Conservation (phyloP, 202 grass and related monocot genomes). For the Panicum virgatum region DNA sequence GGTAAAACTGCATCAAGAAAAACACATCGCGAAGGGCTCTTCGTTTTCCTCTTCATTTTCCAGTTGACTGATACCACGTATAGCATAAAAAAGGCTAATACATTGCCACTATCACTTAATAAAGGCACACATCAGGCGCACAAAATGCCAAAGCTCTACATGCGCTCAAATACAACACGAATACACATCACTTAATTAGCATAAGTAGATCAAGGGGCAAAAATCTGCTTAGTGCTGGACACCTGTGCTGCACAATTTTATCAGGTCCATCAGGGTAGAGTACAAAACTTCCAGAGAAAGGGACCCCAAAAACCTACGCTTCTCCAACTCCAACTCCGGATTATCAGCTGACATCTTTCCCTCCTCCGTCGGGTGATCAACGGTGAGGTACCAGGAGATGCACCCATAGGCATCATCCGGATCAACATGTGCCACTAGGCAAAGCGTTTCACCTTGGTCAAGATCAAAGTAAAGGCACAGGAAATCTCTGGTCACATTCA, state of each 20-base stretch:
- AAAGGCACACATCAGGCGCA: background rate
- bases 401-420: constrained; percentile 57
- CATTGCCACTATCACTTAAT: background rate
- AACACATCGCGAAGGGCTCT: background rate
- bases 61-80: background rate
- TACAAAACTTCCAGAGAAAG: constrained; percentile 72
- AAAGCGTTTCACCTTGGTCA: constrained; percentile 72
- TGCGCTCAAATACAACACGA: background rate
- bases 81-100: background rate
- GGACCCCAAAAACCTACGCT: constrained; percentile 66
- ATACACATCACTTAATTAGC: background rate
- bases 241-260: constrained; percentile 66
- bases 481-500: constrained; percentile 82
- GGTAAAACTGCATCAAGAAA: background rate
- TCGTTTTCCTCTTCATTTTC: background rate
- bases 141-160: background rate
- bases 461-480: constrained; percentile 84
- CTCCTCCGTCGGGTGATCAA: constrained; percentile 56
- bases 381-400: constrained; percentile 69
- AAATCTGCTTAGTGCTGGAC: constrained; percentile 40
- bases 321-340: constrained; percentile 48
- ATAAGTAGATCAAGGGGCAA: background rate
- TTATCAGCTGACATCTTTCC: constrained; percentile 42
- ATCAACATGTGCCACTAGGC: constrained; percentile 74
- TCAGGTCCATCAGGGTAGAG: constrained; percentile 72